phyloP scores from a whole-genome alignment of 371 early-diverging fungal genomes.

The Blakeslea trispora region DNA sequence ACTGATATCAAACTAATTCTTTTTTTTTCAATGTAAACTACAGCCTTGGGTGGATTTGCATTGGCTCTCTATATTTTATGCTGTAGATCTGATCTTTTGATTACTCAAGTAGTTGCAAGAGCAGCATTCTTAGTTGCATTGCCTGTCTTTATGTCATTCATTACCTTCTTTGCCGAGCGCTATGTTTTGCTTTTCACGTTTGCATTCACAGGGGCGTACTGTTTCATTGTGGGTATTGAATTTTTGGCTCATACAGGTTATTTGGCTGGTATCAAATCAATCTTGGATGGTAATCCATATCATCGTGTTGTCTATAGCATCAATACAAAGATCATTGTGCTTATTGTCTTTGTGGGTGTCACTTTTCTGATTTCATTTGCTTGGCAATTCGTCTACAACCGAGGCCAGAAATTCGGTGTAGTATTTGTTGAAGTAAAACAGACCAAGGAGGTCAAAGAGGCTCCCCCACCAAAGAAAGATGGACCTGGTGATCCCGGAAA shows the following conservation, averaged over 20 bases:
- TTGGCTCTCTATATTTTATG: constrained; percentile 24
- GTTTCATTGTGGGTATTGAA: constrained; percentile 38
- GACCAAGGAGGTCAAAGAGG: neutral
- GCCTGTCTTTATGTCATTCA: constrained; percentile 19
- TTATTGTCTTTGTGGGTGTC: constrained; percentile 17
- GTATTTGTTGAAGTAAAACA: constrained; percentile 8
- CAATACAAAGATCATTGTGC: constrained; percentile 10
- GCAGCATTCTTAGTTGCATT: constrained; percentile 17
- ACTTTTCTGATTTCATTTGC: constrained; percentile 22
- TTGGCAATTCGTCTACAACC: constrained; percentile 23
- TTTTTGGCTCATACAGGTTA: constrained; percentile 27
- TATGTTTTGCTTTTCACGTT: constrained; percentile 28
- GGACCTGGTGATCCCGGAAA: constrained; percentile 14
- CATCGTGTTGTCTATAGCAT: constrained; percentile 23
- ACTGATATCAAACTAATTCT: no score
- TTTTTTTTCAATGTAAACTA: neutral
- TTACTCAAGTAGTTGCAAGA: constrained; percentile 17
- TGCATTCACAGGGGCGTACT: constrained; percentile 37
- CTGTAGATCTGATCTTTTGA: constrained; percentile 18
- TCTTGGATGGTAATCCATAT: constrained; percentile 23
- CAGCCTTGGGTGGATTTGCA: constrained; percentile 25
- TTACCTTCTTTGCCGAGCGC: constrained; percentile 22
- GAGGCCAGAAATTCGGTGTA: constrained; percentile 22
- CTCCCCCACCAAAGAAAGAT: neutral
- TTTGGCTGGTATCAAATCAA: constrained; percentile 22